phyloP scores from a whole-genome alignment of 768 basidiomycete genomes.

The Roridomyces roridus region DNA sequence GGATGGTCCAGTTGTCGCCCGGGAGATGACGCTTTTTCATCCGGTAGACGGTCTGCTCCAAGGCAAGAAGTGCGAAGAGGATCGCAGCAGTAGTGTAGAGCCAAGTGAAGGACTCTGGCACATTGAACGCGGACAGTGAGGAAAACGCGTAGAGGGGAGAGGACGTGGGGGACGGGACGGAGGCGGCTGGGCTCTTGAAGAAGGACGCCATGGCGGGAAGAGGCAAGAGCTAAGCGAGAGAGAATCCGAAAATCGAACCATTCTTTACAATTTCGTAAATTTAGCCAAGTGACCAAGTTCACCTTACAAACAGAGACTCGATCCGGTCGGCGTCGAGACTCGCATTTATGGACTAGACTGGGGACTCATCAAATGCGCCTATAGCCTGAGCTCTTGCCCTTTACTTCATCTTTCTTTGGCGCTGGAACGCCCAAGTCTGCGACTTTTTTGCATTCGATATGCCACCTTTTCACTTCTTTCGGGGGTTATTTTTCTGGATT shows the following conservation, averaged over 20 bases:
- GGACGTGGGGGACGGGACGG: conserved; percentile 41
- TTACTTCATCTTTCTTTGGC: background rate
- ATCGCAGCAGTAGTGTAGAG: conserved; percentile 74
- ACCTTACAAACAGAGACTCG: no score
- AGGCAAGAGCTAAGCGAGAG: conserved; percentile 1
- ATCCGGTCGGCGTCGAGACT: no score
- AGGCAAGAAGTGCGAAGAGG: conserved; percentile 73
- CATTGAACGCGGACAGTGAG: conserved; percentile 46
- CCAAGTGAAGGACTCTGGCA: conserved; percentile 63
- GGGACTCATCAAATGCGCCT: background rate
- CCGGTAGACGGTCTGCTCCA: conserved; percentile 91
- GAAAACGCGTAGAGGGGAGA: conserved; percentile 44
- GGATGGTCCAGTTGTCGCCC: conserved; percentile 91
- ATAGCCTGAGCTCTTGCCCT: no score
- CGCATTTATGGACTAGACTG: no score
- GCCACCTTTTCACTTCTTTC: conserved; percentile 4
- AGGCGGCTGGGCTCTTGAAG: conserved; percentile 33
- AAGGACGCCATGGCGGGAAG: conserved; percentile 36
- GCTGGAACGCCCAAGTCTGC: conserved; percentile 23
- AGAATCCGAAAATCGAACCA: conserved; percentile 11
- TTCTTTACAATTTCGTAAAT: conserved; percentile 1
- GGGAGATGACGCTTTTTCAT: conserved; percentile 89
- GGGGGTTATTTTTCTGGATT: conserved; percentile 15
- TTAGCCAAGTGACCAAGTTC: no score
- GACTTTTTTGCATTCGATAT: conserved; percentile 21